Evolutionary conservation across 345 rosid genomes (phyloP).

Genomic region (Heritiera littoralis): DNA sequence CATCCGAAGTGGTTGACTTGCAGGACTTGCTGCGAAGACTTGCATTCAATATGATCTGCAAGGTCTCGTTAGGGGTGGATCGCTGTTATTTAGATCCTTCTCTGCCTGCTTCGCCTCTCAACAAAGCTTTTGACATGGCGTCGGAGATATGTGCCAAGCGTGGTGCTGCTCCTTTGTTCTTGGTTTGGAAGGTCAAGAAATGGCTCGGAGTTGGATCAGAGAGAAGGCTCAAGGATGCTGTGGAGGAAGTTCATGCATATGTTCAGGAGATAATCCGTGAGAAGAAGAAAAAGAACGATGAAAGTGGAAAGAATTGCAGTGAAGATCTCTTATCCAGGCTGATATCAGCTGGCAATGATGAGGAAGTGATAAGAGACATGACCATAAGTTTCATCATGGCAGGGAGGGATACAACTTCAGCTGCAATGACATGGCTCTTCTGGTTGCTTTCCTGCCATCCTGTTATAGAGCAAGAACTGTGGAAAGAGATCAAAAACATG

Average conservation of each 20-base stretch:
- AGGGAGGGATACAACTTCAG: conserved; percentile 69
- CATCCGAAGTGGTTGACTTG: conserved; percentile 41
- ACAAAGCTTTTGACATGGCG: conserved; percentile 53
- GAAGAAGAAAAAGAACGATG: conserved; percentile 33
- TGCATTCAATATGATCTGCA: conserved; percentile 49
- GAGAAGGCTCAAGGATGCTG: conserved; percentile 46
- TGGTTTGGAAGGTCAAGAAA: conserved; percentile 68
- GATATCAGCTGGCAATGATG: conserved; percentile 41
- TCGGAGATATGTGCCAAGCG: conserved; percentile 63
- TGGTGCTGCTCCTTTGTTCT: conserved; percentile 46
- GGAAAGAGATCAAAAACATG: conserved; percentile 39
- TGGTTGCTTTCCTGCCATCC: conserved; percentile 53
- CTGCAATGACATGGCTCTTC: conserved; percentile 65
- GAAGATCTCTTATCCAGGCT: conserved; percentile 51
- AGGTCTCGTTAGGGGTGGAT: conserved; percentile 53
- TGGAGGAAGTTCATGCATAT: conserved; percentile 34
- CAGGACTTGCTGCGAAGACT: conserved; percentile 61
- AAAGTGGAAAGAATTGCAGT: not conserved
- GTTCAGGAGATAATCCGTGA: conserved; percentile 31
- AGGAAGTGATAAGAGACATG: conserved; percentile 54
- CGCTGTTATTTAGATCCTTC: conserved; percentile 41
- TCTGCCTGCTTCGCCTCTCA: conserved; percentile 34
- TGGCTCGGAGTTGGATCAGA: conserved; percentile 60
- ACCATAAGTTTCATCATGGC: conserved; percentile 63
- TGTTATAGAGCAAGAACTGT: conserved; percentile 35